phyloP scores from a whole-genome alignment of 805 yeast genomes.

The Kluyveromyces siamensis region DNA sequence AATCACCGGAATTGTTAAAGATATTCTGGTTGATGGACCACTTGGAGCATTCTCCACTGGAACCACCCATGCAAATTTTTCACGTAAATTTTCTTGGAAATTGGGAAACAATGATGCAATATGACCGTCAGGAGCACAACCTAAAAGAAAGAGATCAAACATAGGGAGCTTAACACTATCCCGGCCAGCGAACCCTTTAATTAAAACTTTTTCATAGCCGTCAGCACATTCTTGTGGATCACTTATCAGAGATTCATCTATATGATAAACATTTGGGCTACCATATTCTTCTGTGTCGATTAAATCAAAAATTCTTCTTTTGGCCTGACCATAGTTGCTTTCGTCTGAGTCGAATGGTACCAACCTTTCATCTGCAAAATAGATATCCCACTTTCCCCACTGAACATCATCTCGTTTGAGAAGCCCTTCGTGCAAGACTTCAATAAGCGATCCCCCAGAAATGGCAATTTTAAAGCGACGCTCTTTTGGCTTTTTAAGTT shows the following conservation, averaged over 20 bases:
- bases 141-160: conserved; percentile 83
- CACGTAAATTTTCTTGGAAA: conserved; percentile 74
- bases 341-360: conserved; percentile 79
- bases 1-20: conserved; percentile 88
- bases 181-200: conserved; percentile 88
- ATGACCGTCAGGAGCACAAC: conserved; percentile 99
- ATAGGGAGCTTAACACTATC: conserved; percentile 93
- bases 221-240: conserved; percentile 94
- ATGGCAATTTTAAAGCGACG: conserved; percentile 82
- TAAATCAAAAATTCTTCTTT: conserved; percentile 68
- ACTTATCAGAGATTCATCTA: conserved; percentile 63
- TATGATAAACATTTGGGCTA: conserved; percentile 70
- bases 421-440: conserved; percentile 80
- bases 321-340: conserved; percentile 85
- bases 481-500: conserved; percentile 46
- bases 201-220: conserved; percentile 75
- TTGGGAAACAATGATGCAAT: conserved; percentile 94
- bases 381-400: conserved; percentile 94
- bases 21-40: conserved; percentile 78
- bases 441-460: conserved; percentile 86
- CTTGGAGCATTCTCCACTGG: conserved; percentile 88
- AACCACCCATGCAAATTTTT: conserved; percentile 88
- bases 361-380: conserved; percentile 92
- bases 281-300: conserved; percentile 28
- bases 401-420: conserved; percentile 65